Conservation (phyloP, 2,329 filamentous ascomycete genomes). For the Aspergillus uvarum region DNA sequence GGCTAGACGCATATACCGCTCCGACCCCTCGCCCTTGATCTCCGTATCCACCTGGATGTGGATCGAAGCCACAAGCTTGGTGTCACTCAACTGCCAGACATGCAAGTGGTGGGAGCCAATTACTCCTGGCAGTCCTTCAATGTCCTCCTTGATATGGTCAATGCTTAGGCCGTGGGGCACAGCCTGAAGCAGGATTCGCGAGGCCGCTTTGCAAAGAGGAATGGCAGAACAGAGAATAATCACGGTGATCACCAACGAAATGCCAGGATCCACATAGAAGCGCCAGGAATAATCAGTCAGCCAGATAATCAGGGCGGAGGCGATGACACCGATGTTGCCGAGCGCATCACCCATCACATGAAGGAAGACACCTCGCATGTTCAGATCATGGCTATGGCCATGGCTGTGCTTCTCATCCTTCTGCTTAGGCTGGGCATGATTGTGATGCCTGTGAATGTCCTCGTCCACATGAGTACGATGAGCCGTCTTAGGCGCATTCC, state of each 20-base stretch:
- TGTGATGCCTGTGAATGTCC: slow-evolving; percentile 67
- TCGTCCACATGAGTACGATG: slow-evolving; percentile 21
- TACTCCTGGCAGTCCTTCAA: slow-evolving; percentile 79
- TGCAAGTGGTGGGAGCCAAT: slow-evolving; percentile 93
- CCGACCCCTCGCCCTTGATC: slow-evolving; percentile 74
- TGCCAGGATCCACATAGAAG: slow-evolving; percentile 84
- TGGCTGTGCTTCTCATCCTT: slow-evolving; percentile 57
- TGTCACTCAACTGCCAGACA: slow-evolving; percentile 96
- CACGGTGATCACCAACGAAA: slow-evolving; percentile 90
- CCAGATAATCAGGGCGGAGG: slow-evolving; percentile 84
- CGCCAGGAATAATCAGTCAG: slow-evolving; percentile 77
- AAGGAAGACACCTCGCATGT: slow-evolving; percentile 78
- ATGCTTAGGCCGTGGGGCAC: slow-evolving; percentile 86
- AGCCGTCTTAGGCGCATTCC: slow-evolving; percentile 15
- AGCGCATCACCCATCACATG: slow-evolving; percentile 56
- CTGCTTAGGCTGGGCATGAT: slow-evolving; percentile 71
- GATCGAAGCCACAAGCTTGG: slow-evolving; percentile 87
- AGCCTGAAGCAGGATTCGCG: slow-evolving; percentile 86
- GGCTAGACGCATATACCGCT: slow-evolving; percentile 87
- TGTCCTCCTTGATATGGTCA: slow-evolving; percentile 89
- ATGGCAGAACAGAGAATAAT: slow-evolving; percentile 60
- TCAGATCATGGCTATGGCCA: slow-evolving; percentile 62
- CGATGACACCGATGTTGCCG: slow-evolving; percentile 50
- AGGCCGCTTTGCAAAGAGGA: slow-evolving; percentile 53
- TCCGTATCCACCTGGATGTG: slow-evolving; percentile 92